Conservation (phyloP, 1,139 yeast species). For the Kluyveromyces sp. region DNA sequence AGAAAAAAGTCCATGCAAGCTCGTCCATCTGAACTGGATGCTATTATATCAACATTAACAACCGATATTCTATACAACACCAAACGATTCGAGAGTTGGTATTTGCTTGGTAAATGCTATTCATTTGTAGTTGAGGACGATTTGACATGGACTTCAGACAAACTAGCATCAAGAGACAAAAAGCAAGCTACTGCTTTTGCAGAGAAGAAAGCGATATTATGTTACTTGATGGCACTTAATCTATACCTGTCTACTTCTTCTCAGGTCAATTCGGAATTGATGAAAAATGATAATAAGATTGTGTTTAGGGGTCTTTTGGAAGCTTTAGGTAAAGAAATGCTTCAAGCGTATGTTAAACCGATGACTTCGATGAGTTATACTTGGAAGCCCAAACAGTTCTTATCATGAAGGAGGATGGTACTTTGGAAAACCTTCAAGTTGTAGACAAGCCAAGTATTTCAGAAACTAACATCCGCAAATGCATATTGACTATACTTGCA, state of each 20-base stretch:
- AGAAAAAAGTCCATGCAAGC: constrained; percentile 74
- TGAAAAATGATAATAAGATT: constrained; percentile 31
- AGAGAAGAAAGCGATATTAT: constrained; percentile 64
- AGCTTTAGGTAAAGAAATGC: constrained; percentile 24
- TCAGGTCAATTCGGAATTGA: constrained; percentile 7
- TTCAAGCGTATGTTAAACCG: constrained; percentile 41
- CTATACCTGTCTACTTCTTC: constrained; percentile 14
- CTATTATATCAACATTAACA: constrained; percentile 57
- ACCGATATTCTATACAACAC: constrained; percentile 63
- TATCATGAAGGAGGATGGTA: constrained; percentile 17
- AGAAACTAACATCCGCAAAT: constrained; percentile 24
- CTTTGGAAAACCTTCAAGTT: constrained; percentile 26
- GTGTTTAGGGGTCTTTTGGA: constrained; percentile 26
- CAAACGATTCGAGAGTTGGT: constrained; percentile 78
- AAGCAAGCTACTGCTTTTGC: constrained; percentile 53
- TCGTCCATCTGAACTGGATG: constrained; percentile 71
- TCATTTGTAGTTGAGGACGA: constrained; percentile 81
- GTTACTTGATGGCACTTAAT: constrained; percentile 73
- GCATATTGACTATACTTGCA: constrained; percentile 32
- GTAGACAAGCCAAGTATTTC: constrained; percentile 16
- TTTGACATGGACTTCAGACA: constrained; percentile 84
- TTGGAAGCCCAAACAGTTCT: constrained; percentile 18
- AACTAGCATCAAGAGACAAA: constrained; percentile 56
- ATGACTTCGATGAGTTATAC: constrained; percentile 40
- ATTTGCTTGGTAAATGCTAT: constrained; percentile 71